phyloP scores from a whole-genome alignment of 225 moss, liverwort and hornwort species.

The Sphagnum tenellum region DNA sequence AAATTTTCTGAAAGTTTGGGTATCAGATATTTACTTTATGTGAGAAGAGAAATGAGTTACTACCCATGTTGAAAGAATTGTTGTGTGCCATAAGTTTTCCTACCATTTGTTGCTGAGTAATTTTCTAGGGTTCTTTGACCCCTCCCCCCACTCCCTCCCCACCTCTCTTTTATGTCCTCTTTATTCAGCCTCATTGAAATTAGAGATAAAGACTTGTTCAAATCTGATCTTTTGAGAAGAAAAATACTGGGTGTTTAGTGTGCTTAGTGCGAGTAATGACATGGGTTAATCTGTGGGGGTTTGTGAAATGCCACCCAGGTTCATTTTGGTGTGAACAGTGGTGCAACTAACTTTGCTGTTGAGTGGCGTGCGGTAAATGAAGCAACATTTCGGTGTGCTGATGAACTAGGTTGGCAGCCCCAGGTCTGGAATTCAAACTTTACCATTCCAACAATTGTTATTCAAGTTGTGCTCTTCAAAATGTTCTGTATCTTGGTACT shows the following conservation, averaged over 20 bases:
- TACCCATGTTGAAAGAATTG: no score
- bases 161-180: background rate
- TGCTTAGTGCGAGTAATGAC: background rate
- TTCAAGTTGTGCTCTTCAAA: background rate
- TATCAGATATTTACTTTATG: no score
- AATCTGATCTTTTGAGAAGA: no score
- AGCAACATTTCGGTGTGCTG: conserved; percentile 89
- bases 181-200: background rate
- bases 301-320: conserved; percentile 32
- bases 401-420: conserved; percentile 95
- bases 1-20: no score
- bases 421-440: conserved; percentile 23
- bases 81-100: no score
- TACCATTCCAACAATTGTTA: background rate
- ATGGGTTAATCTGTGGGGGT: background rate
- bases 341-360: conserved; percentile 56
- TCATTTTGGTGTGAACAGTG: conserved; percentile 84
- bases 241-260: no score
- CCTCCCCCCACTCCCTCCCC: background rate
- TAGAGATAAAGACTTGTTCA: no score
- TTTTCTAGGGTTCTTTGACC: background rate
- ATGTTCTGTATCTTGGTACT: background rate
- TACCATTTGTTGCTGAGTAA: no score
- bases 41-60: no score
- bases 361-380: conserved; percentile 91